phyloP scores from a whole-genome alignment of 169 alveolate species.

The Plasmodium inui region DNA sequence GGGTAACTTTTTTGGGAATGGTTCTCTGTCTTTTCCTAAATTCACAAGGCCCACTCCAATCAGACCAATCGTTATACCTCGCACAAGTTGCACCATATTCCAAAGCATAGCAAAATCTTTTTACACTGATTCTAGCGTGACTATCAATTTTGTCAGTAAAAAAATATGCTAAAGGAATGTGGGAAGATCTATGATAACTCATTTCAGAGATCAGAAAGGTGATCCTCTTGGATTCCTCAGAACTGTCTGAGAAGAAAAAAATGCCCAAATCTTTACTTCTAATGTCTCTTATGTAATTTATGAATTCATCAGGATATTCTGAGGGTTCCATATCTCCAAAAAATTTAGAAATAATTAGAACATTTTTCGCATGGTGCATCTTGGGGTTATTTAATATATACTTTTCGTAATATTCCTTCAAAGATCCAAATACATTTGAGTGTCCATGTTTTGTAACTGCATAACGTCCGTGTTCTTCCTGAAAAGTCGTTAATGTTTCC shows the following conservation, averaged over 20 bases:
- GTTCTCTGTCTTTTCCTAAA: constrained; percentile 43
- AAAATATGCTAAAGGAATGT: constrained; percentile 27
- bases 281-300: constrained; percentile 44
- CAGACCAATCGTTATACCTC: constrained; percentile 61
- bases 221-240: neutral
- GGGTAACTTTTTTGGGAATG: constrained; percentile 29
- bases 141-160: neutral
- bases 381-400: constrained; percentile 14
- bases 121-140: neutral
- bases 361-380: neutral
- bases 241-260: constrained; percentile 14
- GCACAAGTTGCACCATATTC: constrained; percentile 35
- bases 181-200: neutral
- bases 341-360: constrained; percentile 28
- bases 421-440: constrained; percentile 6
- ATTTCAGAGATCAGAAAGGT: constrained; percentile 17
- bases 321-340: neutral
- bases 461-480: neutral
- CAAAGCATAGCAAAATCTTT: constrained; percentile 50
- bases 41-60: constrained; percentile 70
- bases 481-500: neutral
- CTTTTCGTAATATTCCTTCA: constrained; percentile 43
- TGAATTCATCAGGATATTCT: constrained; percentile 27
- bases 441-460: neutral
- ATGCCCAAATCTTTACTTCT: constrained; percentile 36